Base-by-base conservation (phyloP, 2,329 filamentous ascomycete genomes). In the Sordariomycetes sp. region DNA sequence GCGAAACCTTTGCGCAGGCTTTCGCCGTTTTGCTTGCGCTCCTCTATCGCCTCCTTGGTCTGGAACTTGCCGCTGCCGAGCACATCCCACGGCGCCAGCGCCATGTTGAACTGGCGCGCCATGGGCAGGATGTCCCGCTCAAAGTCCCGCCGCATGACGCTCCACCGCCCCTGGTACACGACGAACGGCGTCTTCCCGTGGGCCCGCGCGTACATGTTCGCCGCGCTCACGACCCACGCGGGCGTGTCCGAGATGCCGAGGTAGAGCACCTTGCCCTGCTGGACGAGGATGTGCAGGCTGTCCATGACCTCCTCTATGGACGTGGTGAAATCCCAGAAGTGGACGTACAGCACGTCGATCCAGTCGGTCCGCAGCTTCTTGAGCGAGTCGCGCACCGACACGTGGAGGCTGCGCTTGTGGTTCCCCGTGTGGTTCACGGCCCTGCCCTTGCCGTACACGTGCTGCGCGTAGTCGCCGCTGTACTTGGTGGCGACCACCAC, bases 61-160 rank as follows among this genome's bases (percentile, higher is more conserved):
- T 79, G 75, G 68, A 80, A 77, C 58, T 72, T 71, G 48, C 80
- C 80, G 70, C 69, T 75, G 20, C 80, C 81, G 6, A 85, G 69
- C 0, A 77, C 79, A 55, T 81, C 83, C 82, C 82, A 88, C 0
- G 84, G 82, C 0, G 75, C 70, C 3, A 85, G 62, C 24, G 72
- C 84, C 83, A 76, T 75, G 58, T 72, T 72, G 35, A 71, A 71
- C 25, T 68, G 64, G 18, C 70, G 67, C 6, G 67, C 67, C 72
- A 76, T 74, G 3, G 75, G 74, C 12, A 77, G 63, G 52, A 75
- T 72, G 3, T 75, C 72, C 20, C 72, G 69, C 61, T 76, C 72
- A 28, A 74, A 63, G 59, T 74, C 71, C 12, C 71, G 68, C 24
- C 57, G 22, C 54, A 66, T 61, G 6, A 69, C 60, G 53, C 65